Evolutionary conservation across 805 yeast species (phyloP).

Genomic region (Ogataea polymorpha): DNA sequence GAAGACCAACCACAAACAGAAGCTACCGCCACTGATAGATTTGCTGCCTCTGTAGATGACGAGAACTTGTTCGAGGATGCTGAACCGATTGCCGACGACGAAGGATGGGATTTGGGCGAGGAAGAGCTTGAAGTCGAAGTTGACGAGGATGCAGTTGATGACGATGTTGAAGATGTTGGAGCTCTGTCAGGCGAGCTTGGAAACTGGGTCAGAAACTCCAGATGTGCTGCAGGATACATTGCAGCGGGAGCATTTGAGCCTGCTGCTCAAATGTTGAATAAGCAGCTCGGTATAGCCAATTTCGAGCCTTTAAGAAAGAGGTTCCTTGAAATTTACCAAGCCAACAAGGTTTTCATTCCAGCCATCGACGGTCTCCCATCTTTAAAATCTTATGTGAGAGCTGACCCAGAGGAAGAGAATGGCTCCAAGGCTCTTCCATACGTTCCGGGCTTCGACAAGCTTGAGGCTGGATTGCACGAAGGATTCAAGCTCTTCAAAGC

Average conservation of each 20-base stretch:
- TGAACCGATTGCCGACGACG: conserved; percentile 56
- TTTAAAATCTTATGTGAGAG: conserved; percentile 63
- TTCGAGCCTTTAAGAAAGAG: conserved; percentile 85
- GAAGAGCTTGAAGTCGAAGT: conserved; percentile 69
- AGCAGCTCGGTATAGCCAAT: conserved; percentile 82
- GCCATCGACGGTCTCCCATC: conserved; percentile 75
- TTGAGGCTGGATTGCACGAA: conserved; percentile 58
- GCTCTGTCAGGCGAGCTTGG: conserved; percentile 58
- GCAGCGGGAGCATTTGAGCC: conserved; percentile 97
- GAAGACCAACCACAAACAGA: conserved; percentile 35
- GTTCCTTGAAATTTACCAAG: conserved; percentile 79
- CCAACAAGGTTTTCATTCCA: conserved; percentile 72
- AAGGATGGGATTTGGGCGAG: conserved; percentile 80
- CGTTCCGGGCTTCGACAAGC: conserved; percentile 67
- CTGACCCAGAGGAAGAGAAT: conserved; percentile 56
- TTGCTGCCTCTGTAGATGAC: conserved; percentile 29
- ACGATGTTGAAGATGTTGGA: conserved; percentile 32
- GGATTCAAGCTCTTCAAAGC: conserved; percentile 84
- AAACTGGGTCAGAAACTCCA: conserved; percentile 84
- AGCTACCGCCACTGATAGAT: conserved; percentile 5
- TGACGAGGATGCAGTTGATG: conserved; percentile 36
- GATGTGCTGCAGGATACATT: conserved; percentile 85
- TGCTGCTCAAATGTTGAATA: conserved; percentile 87
- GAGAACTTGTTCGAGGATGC: conserved; percentile 43
- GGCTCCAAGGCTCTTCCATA: conserved; percentile 54